Percentiles rank a stretch among this genome's conserved stretches.
These are phyloP conservation scores for Penicillium sp. DNA, from an alignment of 2,329 filamentous ascomycete genomes.

Conservation along the genomic window DNA sequence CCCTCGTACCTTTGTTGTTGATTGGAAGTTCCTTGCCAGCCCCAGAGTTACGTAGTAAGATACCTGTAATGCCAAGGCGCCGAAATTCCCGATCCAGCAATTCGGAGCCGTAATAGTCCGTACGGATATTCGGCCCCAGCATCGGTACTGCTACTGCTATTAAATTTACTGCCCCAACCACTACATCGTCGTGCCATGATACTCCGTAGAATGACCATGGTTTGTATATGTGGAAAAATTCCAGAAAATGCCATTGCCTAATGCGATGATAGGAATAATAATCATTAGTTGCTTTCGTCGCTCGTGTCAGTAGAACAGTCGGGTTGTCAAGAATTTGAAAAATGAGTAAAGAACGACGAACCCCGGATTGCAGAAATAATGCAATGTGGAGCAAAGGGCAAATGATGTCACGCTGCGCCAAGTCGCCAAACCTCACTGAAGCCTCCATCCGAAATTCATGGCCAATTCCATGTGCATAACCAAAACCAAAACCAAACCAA, in stretches of 20 bases:
- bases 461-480: neutral
- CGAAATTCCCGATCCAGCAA: neutral
- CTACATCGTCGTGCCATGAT: too few species aligned
- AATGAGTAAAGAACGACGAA: neutral
- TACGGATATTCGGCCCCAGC: neutral
- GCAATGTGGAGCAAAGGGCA: neutral
- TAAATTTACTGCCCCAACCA: neutral
- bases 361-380: neutral
- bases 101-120: neutral
- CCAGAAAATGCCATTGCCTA: neutral
- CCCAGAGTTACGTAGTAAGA: neutral
- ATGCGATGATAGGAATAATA: neutral
- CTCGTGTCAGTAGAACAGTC: conserved; percentile 13
- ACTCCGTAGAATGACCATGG: too few species aligned
- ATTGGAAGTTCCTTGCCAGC: neutral
- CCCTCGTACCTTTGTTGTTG: neutral
- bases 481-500: neutral
- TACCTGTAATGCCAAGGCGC: neutral
- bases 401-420: neutral
- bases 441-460: neutral
- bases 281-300: conserved; percentile 8
- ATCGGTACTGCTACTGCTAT: neutral
- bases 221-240: neutral
- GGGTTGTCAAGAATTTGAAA: neutral
- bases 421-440: neutral